phyloP scores from a whole-genome alignment of 257 asterid genomes.

The Avicennia marina region DNA sequence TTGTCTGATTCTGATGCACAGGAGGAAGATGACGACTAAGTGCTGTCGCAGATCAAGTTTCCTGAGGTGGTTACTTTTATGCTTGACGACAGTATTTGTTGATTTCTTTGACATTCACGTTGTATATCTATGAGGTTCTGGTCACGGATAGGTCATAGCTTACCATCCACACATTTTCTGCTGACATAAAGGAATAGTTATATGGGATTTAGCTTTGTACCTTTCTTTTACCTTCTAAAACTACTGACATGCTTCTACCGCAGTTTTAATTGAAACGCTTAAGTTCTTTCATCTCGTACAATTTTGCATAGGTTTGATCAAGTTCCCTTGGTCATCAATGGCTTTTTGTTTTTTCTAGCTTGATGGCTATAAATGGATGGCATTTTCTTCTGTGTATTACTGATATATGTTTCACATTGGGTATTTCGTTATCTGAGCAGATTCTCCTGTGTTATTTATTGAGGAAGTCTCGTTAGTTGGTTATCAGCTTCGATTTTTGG shows the following conservation, averaged over 20 bases:
- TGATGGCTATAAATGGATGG: not conserved
- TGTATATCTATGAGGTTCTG: not conserved
- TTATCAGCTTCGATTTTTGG: no score
- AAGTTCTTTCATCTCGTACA: not conserved
- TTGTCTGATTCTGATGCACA: no score
- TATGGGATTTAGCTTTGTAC: conserved; percentile 15
- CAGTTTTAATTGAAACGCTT: not conserved
- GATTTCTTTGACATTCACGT: conserved; percentile 1
- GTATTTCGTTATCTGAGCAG: no score
- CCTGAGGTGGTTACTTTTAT: not conserved
- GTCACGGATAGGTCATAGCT: conserved; percentile 13
- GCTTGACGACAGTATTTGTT: not conserved
- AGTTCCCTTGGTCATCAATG: not conserved
- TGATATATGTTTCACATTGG: not conserved
- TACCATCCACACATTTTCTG: not conserved
- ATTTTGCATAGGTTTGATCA: not conserved
- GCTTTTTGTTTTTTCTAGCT: not conserved
- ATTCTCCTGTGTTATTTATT: not conserved
- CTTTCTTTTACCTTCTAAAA: conserved; percentile 7
- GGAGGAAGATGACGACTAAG: no score
- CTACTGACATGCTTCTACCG: not conserved
- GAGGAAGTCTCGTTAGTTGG: no score
- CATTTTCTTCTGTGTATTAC: not conserved
- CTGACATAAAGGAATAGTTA: conserved; percentile 8
- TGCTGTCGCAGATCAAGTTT: not conserved